A percentile compares a stretch with the other conserved stretches of the same genome.
These are phyloP conservation scores for Ambrosiella cleistominuta DNA, from an alignment of 2,329 filamentous ascomycete species.

Conservation along the genomic window DNA sequence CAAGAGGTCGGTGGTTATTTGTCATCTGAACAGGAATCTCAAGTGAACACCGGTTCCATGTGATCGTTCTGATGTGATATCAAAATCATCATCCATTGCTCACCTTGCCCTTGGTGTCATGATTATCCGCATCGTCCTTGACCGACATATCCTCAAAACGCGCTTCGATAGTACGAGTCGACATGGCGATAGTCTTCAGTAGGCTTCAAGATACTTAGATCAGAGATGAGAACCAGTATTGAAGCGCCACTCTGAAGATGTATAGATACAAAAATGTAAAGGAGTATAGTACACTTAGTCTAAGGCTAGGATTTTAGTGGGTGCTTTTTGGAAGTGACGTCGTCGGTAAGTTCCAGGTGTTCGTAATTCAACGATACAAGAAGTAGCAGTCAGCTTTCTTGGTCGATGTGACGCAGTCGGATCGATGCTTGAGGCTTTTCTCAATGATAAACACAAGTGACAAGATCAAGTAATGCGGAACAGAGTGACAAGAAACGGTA, in stretches of 20 bases:
- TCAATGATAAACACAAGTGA: not conserved
- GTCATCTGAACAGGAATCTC: not conserved
- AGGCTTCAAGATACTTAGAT: not conserved
- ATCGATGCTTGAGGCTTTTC: too few species aligned
- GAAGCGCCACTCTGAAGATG: not conserved
- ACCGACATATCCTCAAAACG: slow-evolving; percentile 82
- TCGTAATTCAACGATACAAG: too few species aligned
- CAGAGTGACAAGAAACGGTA: too few species aligned
- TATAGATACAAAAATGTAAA: not conserved
- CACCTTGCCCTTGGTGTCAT: slow-evolving; percentile 66
- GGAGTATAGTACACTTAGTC: not conserved
- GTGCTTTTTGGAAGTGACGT: too few species aligned
- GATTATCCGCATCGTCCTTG: slow-evolving; percentile 63
- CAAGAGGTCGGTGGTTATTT: not conserved
- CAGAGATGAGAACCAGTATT: not conserved
- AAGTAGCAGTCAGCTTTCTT: not conserved
- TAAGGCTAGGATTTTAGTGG: not conserved
- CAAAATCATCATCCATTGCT: slow-evolving; percentile 12
- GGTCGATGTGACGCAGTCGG: not conserved
- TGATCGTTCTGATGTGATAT: not conserved
- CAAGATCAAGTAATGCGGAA: too few species aligned
- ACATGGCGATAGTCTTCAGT: slow-evolving; percentile 16
- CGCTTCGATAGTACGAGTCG: slow-evolving; percentile 62
- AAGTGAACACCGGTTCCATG: not conserved
- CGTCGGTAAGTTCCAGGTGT: too few species aligned